Evolutionary conservation across 352 stramenopile species (phyloP), one percentile per base, ranked within the genome.

Genomic region (Pythium brachiatum): DNA sequence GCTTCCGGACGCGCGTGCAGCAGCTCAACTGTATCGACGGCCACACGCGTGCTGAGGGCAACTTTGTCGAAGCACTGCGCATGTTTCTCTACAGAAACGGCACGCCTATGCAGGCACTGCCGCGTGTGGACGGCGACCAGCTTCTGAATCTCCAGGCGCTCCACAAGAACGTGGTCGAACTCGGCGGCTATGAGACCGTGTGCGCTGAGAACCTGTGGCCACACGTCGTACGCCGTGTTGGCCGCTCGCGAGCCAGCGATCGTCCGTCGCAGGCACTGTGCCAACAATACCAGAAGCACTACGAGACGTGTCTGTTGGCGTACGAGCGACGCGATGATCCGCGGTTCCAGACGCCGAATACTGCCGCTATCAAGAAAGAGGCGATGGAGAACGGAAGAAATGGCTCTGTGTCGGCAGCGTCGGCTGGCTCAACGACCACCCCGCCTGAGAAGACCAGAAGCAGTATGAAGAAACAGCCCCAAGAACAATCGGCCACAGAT

Each of bases 1-100:
- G 76, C 51, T 98, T 99, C 69, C 79, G 89, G 64, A 99, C 97
- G 36, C 96, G 97, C 57, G 82, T 98, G 54, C 97, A 99, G 82
- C 86, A 95, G 48, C 81, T 99, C 57, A 96, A 99, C 83, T 92
- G 75, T 54, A 90, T 95, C 59, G 85, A 95, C 56, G 86, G 82
- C 8, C 85, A 91, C 56, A 86, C 86, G 27, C 77, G 86, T 18
- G 75, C 82, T 27, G 86, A 95, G 70, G 79, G 81, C 52, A 81
- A 90, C 52, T 95, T 95, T 66, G 77, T 95, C 18, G 86, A 93
- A 57, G 68, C 74, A 31, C 66, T 93, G 43, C 79, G 86, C 50
- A 85, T 95, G 62, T 95, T 95, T 43, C 70, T 93, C 26, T 95
- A 95, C 36, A 80, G 85, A 32, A 75, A 70, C n/a, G 76, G 78